These are phyloP conservation scores for Hanseniaspora sp. DNA, from an alignment of 1,139 yeast species.

Conservation along the genomic window DNA sequence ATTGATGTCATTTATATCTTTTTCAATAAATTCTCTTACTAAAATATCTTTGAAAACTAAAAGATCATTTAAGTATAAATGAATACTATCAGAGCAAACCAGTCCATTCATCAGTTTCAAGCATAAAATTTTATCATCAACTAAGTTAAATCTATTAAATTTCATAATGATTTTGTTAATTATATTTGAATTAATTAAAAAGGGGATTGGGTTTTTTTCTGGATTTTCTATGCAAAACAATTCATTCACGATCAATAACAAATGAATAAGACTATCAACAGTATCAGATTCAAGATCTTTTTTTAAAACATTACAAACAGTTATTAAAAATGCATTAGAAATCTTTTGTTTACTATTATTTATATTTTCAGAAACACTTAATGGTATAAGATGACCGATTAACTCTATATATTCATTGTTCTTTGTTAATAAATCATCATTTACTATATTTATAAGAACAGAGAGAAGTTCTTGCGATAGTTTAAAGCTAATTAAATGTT, in stretches of 20 bases:
- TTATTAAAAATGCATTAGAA: constrained; percentile 6
- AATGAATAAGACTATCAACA: not conserved
- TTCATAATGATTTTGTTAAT: constrained; percentile 11
- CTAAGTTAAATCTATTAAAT: constrained; percentile 5
- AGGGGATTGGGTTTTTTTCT: constrained; percentile 8
- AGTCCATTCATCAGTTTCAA: constrained; percentile 9
- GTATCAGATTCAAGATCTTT: not conserved
- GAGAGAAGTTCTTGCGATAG: not conserved
- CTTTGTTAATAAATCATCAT: not conserved
- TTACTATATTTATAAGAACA: not conserved
- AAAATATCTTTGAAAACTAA: constrained; percentile 79
- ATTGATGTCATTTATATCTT: not conserved
- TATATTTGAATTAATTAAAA: constrained; percentile 10
- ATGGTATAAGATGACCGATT: not conserved
- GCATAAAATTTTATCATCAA: constrained; percentile 11
- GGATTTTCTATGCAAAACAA: not conserved
- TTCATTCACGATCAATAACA: constrained; percentile 7
- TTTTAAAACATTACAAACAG: constrained; percentile 8
- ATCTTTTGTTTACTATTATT: not conserved
- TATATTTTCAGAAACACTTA: not conserved
- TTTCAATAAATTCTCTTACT: constrained; percentile 43
- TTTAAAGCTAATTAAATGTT: constrained; percentile 1
- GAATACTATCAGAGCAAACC: constrained; percentile 1
- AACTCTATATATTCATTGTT: constrained; percentile 2
- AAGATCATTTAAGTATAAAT: constrained; percentile 69